Evolutionary conservation across 129 eudicot species (phyloP).

Genomic region (Helianthus tuberosus): DNA sequence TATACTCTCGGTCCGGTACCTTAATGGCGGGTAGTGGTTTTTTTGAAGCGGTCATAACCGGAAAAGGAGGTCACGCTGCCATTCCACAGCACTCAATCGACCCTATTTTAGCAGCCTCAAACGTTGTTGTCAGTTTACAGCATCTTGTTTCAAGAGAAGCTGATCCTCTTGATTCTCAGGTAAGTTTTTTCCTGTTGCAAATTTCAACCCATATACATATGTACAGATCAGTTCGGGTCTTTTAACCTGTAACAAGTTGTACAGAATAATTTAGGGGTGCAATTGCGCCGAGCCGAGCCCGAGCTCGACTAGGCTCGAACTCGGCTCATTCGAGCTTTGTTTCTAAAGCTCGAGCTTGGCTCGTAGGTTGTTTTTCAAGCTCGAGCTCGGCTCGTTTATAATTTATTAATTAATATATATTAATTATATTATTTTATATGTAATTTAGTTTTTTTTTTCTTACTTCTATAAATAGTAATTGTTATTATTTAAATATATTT

Average conservation of each 20-base stretch:
- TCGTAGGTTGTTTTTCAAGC: too few species aligned
- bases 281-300: too few species aligned
- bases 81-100: constrained; percentile 73
- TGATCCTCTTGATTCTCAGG: constrained; percentile 76
- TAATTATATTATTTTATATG: too few species aligned
- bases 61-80: constrained; percentile 93
- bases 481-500: too few species aligned
- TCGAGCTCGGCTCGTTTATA: too few species aligned
- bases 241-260: not conserved
- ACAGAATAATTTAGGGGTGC: too few species aligned
- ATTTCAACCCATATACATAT: not conserved
- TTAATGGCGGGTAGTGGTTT: constrained; percentile 52
- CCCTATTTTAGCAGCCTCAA: constrained; percentile 73
- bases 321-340: too few species aligned
- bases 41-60: constrained; percentile 62
- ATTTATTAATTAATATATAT: too few species aligned
- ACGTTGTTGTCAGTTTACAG: constrained; percentile 62
- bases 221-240: not conserved
- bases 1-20: constrained; percentile 53
- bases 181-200: constrained; percentile 10
- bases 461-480: too few species aligned
- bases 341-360: too few species aligned
- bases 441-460: too few species aligned
- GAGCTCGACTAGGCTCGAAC: too few species aligned
- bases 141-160: constrained; percentile 75